phyloP scores from a whole-genome alignment of 495 filamentous ascomycete genomes.

The Penicillium steckii region DNA sequence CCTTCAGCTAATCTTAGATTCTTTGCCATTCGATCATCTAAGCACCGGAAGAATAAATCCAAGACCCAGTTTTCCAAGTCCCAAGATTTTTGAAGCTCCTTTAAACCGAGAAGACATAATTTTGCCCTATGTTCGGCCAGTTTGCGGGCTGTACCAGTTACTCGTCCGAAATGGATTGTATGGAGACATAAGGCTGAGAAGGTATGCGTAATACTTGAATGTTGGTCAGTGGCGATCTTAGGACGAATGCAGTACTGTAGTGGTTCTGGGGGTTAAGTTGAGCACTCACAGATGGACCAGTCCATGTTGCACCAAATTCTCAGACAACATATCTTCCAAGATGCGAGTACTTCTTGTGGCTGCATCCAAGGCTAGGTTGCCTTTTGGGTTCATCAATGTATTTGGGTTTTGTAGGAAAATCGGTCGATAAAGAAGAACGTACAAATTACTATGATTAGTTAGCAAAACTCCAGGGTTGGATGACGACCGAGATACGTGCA shows the following conservation, averaged over 20 bases:
- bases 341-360: conserved; percentile 44
- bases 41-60: conserved; percentile 44
- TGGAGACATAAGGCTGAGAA: conserved; percentile 50
- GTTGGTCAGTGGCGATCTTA: too few relatives aligned
- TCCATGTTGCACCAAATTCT: conserved; percentile 44
- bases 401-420: conserved; percentile 30
- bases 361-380: conserved; percentile 41
- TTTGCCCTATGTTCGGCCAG: conserved; percentile 48
- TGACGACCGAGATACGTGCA: not conserved
- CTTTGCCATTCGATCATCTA: conserved; percentile 44
- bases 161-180: conserved; percentile 42
- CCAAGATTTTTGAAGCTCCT: conserved; percentile 49
- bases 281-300: conserved; percentile 41
- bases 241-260: too few relatives aligned
- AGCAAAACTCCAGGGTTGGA: not conserved
- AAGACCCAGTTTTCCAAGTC: conserved; percentile 49
- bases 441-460: conserved; percentile 31
- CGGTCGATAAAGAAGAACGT: conserved; percentile 40
- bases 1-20: conserved; percentile 31
- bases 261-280: too few relatives aligned
- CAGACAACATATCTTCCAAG: conserved; percentile 46
- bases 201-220: conserved; percentile 48
- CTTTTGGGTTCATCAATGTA: conserved; percentile 20
- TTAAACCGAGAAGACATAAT: conserved; percentile 43
- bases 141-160: conserved; percentile 35